phyloP scores from a whole-genome alignment of 2,329 filamentous ascomycete genomes.

The Dactylellina parvicollis region DNA sequence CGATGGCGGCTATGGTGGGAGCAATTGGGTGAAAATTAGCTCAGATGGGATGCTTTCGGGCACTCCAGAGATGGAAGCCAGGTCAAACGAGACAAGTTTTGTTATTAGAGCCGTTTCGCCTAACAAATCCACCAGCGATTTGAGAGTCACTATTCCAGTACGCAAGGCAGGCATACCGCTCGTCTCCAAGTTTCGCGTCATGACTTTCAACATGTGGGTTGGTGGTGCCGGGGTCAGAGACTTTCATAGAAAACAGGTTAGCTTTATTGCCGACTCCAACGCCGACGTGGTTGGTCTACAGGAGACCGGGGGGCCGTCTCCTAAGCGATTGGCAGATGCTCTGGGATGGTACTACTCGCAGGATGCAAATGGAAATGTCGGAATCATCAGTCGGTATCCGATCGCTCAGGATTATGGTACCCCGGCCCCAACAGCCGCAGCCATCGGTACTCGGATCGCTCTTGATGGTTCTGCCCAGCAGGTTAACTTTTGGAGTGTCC shows the following conservation, averaged over 20 bases:
- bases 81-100: slow-evolving; percentile 56
- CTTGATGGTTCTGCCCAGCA: slow-evolving; percentile 60
- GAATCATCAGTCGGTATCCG: slow-evolving; percentile 62
- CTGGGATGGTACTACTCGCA: slow-evolving; percentile 62
- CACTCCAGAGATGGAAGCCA: slow-evolving; percentile 57
- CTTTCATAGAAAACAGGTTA: slow-evolving; percentile 62
- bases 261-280: slow-evolving; percentile 59
- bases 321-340: slow-evolving; percentile 60
- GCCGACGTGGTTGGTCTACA: slow-evolving; percentile 62
- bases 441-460: slow-evolving; percentile 60
- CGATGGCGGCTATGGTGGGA: slow-evolving; percentile 19
- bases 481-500: slow-evolving; percentile 61
- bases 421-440: slow-evolving; percentile 58
- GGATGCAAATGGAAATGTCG: slow-evolving; percentile 58
- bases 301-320: slow-evolving; percentile 60
- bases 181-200: slow-evolving; percentile 59
- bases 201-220: slow-evolving; percentile 63
- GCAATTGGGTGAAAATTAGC: slow-evolving; percentile 60
- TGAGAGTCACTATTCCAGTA: slow-evolving; percentile 61
- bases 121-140: slow-evolving; percentile 57
- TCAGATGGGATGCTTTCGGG: slow-evolving; percentile 61
- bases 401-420: slow-evolving; percentile 59
- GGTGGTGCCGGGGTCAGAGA: slow-evolving; percentile 61
- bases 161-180: slow-evolving; percentile 57
- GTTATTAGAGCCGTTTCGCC: slow-evolving; percentile 55